Base-by-base conservation (phyloP, 2,329 filamentous ascomycete genomes). In the Venturiaceae sp. region DNA sequence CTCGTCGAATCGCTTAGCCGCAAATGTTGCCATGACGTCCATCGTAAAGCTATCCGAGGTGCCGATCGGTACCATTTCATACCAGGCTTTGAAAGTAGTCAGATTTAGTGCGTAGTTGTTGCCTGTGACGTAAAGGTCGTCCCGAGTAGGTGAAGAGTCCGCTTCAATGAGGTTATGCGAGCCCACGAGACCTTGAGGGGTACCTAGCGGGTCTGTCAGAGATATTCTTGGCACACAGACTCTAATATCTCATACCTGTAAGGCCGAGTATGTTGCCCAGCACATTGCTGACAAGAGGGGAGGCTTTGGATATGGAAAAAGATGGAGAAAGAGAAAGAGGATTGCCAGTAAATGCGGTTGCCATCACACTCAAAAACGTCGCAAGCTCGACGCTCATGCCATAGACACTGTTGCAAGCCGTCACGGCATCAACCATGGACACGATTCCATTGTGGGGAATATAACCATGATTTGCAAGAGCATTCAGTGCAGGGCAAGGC, bases 91-190 rank as follows among this genome's bases (percentile, higher is more conserved):
- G 50, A 53, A 53, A 7, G 11, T 14, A 7, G 50, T 26, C 50
- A 53, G 14, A 11, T 53, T 26, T 13, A 53, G 13, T 11, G 14
- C 26, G 14, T 13, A 23, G 26, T 14, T 26, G 26, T 53, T 26
- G 13, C 50, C 50, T 14, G 73, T 77, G 11, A 72, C 63, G 65
- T 83, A 83, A 0, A 83, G 67, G 59, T 83, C 80, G 36, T 76
- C 73, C 2, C 80, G 74, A 0, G 79, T 81, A 47, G 75, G 73
- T 46, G 79, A 82, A 0, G 71, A 76, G 66, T 83, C 80, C 0
- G 75, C 69, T 69, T 83, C 80, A 63, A 81, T 78, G 58, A 77
- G 75, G 65, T 82, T 81, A 66, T 83, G 81, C 3, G 75, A 76
- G n/a, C 77, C 76, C 14, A 68, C 68, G 2, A 83, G 71, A 5